phyloP scores from a whole-genome alignment of 306 rosid genomes.

The Oxytropis ochrocephala region DNA sequence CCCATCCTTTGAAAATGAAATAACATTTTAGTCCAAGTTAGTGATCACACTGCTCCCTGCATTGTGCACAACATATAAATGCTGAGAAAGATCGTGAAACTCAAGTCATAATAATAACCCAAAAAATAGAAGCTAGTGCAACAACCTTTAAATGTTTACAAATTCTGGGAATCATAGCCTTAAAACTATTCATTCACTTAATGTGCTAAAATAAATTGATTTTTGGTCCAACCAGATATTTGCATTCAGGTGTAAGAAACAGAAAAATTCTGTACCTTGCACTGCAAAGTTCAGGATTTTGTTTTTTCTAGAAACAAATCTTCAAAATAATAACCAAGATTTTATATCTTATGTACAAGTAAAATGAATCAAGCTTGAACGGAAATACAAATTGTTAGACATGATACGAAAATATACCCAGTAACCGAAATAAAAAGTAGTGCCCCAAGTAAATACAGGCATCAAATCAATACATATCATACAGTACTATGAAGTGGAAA shows the following conservation, averaged over 20 bases:
- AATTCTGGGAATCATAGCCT: conserved; percentile 1
- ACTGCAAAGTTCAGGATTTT: neutral
- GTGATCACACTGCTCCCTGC: conserved; percentile 11
- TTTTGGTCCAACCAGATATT: neutral
- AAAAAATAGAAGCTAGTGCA: neutral
- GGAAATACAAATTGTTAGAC: neutral
- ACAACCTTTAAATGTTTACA: neutral
- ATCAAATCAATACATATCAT: neutral
- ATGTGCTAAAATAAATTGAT: neutral
- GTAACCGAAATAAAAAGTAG: neutral
- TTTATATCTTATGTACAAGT: neutral
- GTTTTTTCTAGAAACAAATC: neutral
- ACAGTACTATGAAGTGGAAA: neutral
- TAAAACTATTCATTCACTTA: neutral
- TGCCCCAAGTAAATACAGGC: neutral
- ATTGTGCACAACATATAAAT: neutral
- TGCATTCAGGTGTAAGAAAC: neutral
- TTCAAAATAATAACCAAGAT: neutral
- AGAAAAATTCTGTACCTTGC: neutral
- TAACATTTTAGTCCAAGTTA: neutral
- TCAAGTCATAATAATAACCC: neutral
- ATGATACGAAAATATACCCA: neutral
- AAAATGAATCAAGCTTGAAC: neutral
- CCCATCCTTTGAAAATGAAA: conserved; percentile 10
- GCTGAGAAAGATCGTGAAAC: neutral